Percentiles rank a stretch among this genome's conserved stretches.
Evolutionary conservation across 108 stramenopile genomes (phyloP).

Genomic region (Pseudonitzschia pungens): DNA sequence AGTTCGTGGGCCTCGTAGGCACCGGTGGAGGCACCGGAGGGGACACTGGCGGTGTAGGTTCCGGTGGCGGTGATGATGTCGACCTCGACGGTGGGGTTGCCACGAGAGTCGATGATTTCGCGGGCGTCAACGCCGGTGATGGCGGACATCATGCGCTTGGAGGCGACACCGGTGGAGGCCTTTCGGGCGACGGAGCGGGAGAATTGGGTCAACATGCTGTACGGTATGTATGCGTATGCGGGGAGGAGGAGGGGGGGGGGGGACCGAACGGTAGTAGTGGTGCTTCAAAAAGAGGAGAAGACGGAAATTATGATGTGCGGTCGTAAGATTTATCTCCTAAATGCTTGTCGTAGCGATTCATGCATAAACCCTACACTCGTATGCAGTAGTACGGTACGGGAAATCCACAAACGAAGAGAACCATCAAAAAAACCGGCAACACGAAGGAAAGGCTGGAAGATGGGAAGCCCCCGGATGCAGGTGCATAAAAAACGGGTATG

Average conservation of each 20-base stretch:
- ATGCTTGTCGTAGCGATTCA: too few relatives aligned
- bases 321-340: too few relatives aligned
- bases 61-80: slow-evolving; percentile 85
- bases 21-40: slow-evolving; percentile 98
- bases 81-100: slow-evolving; percentile 99
- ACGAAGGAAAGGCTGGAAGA: slow-evolving; percentile 6
- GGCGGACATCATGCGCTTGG: slow-evolving; percentile 48
- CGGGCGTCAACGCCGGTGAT: slow-evolving; percentile 93
- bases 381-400: too few relatives aligned
- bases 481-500: background rate
- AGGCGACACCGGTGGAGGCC: slow-evolving; percentile 18
- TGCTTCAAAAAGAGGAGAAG: background rate
- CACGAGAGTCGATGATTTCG: slow-evolving; percentile 98
- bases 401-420: background rate
- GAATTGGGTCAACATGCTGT: slow-evolving; percentile 41
- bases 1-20: slow-evolving; percentile 96
- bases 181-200: slow-evolving; percentile 34
- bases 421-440: background rate
- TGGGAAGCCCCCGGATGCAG: slow-evolving; percentile 8
- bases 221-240: too few relatives aligned
- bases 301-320: background rate
- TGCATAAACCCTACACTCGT: too few relatives aligned
- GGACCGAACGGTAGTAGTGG: too few relatives aligned
- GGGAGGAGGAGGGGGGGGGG: too few relatives aligned
- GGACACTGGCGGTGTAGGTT: slow-evolving; percentile 89